Percentiles rank a stretch among this genome's conserved stretches.
These are phyloP conservation scores for Aspergillus egyptiacus DNA, from an alignment of 495 filamentous ascomycete species.

Conservation along the genomic window DNA sequence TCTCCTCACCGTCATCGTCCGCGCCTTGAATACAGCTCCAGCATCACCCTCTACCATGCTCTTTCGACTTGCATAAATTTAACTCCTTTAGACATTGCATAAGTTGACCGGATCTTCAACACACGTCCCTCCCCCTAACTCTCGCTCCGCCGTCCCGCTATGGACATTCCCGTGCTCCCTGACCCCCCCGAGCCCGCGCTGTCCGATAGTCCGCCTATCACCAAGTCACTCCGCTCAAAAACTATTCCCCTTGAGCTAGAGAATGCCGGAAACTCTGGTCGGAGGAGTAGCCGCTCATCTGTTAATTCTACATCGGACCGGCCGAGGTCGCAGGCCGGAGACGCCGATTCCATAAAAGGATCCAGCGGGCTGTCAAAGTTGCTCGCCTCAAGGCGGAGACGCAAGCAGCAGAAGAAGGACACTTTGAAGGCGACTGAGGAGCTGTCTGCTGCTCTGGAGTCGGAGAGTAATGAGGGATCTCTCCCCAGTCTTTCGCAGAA, in stretches of 20 bases:
- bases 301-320: conserved; percentile 39
- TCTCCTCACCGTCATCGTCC: too few species aligned
- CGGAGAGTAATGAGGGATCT: conserved; percentile 19
- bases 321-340: conserved; percentile 38
- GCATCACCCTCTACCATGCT: neutral
- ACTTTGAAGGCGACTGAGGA: conserved; percentile 29
- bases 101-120: neutral
- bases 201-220: conserved; percentile 23
- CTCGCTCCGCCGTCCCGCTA: conserved; percentile 11
- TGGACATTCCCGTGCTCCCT: conserved; percentile 27
- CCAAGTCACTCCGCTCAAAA: conserved; percentile 28
- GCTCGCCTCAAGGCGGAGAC: conserved; percentile 42
- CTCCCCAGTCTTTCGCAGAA: conserved; percentile 1
- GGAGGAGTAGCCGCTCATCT: conserved; percentile 42
- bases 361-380: conserved; percentile 49
- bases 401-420: conserved; percentile 40
- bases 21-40: neutral
- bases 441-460: conserved; percentile 15
- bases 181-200: conserved; percentile 18
- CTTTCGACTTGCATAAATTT: neutral
- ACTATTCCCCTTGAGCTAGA: conserved; percentile 33
- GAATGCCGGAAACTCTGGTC: conserved; percentile 27
- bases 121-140: neutral
- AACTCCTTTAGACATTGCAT: neutral
- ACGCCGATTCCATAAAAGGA: conserved; percentile 34